These are phyloP conservation scores for Quercus phellos DNA, from an alignment of 331 rosid species.

Conservation along the genomic window DNA sequence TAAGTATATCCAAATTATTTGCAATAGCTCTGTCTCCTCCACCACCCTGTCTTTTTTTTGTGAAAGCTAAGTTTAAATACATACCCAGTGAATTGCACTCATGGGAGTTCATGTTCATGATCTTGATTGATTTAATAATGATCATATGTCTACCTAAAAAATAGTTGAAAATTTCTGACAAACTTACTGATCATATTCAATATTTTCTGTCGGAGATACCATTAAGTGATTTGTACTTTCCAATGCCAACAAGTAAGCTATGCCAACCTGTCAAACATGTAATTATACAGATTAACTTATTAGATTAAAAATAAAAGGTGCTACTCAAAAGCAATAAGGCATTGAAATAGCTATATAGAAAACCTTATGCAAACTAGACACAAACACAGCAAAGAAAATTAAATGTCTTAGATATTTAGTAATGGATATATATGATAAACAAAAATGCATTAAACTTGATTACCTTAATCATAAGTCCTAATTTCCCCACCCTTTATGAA, in stretches of 20 bases:
- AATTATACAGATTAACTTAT: neutral
- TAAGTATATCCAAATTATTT: too few relatives aligned
- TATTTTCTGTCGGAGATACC: conserved; percentile 70
- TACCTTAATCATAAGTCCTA: neutral
- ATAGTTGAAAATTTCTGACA: conserved; percentile 2
- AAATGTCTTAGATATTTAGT: neutral
- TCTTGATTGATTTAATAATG: neutral
- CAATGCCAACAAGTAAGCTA: conserved; percentile 89
- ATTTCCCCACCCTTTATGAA: neutral
- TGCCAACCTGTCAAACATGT: conserved; percentile 66
- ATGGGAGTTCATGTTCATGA: too few relatives aligned
- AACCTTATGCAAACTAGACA: neutral
- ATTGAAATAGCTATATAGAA: neutral
- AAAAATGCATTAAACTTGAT: neutral
- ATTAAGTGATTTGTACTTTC: conserved; percentile 65
- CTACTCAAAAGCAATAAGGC: conserved; percentile 11
- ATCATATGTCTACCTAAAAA: neutral
- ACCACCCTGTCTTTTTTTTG: too few relatives aligned
- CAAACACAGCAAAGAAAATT: neutral
- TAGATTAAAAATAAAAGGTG: neutral
- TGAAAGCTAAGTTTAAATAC: too few relatives aligned
- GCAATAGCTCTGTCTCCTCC: too few relatives aligned
- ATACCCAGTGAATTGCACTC: too few relatives aligned
- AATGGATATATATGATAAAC: neutral
- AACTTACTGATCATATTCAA: conserved; percentile 85